Percentiles rank a stretch among this genome's conserved stretches.
phyloP scores from a whole-genome alignment of 2,329 filamentous ascomycete genomes.

The Leptodontidium sp. region DNA sequence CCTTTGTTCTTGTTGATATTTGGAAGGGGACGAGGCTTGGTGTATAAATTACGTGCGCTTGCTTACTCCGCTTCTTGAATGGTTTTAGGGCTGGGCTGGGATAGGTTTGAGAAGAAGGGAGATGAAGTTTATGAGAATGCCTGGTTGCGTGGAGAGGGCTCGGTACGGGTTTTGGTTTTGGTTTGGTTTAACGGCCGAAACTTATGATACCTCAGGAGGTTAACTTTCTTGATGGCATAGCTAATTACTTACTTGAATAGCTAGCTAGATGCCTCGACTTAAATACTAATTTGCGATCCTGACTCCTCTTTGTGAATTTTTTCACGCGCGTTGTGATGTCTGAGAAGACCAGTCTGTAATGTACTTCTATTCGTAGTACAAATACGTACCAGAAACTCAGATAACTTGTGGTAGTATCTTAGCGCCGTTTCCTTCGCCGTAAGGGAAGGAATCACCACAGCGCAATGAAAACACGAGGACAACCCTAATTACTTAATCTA shows the following conservation, averaged over 20 bases:
- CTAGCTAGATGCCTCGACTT: not conserved
- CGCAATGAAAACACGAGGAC: no score
- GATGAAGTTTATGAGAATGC: not conserved
- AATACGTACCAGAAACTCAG: not conserved
- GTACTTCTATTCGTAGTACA: not conserved
- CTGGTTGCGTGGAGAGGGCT: not conserved
- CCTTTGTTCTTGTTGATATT: conserved; percentile 9
- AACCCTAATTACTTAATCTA: no score
- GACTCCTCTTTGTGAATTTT: not conserved
- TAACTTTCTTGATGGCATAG: not conserved
- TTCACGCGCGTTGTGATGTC: not conserved
- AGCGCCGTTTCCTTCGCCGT: no score
- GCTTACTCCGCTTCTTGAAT: not conserved
- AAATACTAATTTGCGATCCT: conserved; percentile 14
- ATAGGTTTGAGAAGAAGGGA: not conserved
- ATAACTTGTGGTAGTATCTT: no score
- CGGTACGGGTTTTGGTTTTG: not conserved
- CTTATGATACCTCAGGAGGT: conserved; percentile 24
- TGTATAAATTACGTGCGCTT: conserved; percentile 4
- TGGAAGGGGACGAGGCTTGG: not conserved
- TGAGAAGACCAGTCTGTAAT: not conserved
- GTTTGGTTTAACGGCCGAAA: conserved; percentile 22
- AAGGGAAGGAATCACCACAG: no score
- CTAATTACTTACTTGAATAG: not conserved
- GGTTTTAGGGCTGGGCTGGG: not conserved